Base-by-base conservation (phyloP, 768 basidiomycete species). In the Calocera viscosa region DNA sequence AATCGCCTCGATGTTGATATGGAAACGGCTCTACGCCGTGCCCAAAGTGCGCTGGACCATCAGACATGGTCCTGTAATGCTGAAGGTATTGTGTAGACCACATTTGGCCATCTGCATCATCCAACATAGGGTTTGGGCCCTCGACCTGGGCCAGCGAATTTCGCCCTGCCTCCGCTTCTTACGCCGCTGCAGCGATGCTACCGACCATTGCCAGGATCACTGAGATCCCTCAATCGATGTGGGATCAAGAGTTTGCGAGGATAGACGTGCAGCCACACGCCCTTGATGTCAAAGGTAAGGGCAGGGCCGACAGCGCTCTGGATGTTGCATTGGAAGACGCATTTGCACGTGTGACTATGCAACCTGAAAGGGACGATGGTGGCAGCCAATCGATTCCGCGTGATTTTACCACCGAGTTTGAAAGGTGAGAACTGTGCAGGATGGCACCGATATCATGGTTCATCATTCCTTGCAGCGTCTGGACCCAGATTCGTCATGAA, bases 311-410 rank as follows among this genome's bases (percentile, higher is more conserved):
- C 63, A 75, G 53, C 70, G 73, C 30, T 68, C 69, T 66, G 66
- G 88, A 91, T 65, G 83, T 82, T 2, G 90, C 90, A 74, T 90
- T 91, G 67, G 90, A 92, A 70, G 87, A 87, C n/a, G 90, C 90
- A 11, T 91, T 92, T 76, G 86, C 85, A 12, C 82, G 88, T 71
- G 78, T 82, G 1, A 78, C 79, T 3, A 74, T 75, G 0, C 71
- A 83, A 34, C 63, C 34, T 72, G 64, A 69, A 68, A 30, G 72
- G 67, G n/a, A 70, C 67, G 65, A 68, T 69, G 65, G 43, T 65
- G 68, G 68, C 43, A 53, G 68, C 41, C 66, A 67, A 65, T 64
- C 69, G 66, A 41, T 63, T 33, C 71, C 73, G 49, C 41, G 69
- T 38, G 76, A 73, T 63, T 68, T 76, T 40, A 67, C 68, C 38